These are phyloP conservation scores for Phytophthora citrophthora DNA, from an alignment of 352 stramenopile genomes.

Conservation along the genomic window DNA sequence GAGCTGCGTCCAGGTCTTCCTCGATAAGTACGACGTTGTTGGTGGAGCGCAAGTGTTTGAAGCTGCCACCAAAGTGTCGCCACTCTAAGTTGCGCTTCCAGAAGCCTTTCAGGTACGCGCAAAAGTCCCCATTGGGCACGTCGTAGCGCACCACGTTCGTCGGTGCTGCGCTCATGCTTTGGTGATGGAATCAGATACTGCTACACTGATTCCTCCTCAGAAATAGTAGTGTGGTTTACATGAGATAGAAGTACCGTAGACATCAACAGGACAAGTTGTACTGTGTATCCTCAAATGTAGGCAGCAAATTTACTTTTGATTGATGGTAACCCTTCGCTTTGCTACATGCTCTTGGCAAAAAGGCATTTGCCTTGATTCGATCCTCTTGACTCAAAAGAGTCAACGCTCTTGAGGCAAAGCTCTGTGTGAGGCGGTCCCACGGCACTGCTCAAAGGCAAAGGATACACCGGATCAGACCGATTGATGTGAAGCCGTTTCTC, in stretches of 20 bases:
- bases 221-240: neutral
- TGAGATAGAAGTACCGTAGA: conserved; percentile 19
- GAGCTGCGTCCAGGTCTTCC: conserved; percentile 69
- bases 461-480: conserved; percentile 35
- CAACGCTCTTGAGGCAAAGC: neutral
- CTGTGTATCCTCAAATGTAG: no score
- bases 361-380: neutral
- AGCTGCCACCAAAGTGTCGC: conserved; percentile 75
- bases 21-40: conserved; percentile 88
- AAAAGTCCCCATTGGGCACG: conserved; percentile 73
- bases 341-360: neutral
- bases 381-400: no score
- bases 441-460: conserved; percentile 23
- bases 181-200: neutral
- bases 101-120: conserved; percentile 73
- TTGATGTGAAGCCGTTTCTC: conserved; percentile 34
- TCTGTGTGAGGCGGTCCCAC: conserved; percentile 4
- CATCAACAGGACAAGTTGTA: conserved; percentile 4
- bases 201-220: neutral
- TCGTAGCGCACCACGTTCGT: conserved; percentile 54
- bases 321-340: neutral
- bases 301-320: no score
- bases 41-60: conserved; percentile 79
- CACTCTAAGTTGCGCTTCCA: conserved; percentile 89
- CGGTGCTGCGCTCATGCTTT: conserved; percentile 31